These are phyloP conservation scores for Diaporthe vexans DNA, from an alignment of 2,329 filamentous ascomycete genomes.

Conservation along the genomic window DNA sequence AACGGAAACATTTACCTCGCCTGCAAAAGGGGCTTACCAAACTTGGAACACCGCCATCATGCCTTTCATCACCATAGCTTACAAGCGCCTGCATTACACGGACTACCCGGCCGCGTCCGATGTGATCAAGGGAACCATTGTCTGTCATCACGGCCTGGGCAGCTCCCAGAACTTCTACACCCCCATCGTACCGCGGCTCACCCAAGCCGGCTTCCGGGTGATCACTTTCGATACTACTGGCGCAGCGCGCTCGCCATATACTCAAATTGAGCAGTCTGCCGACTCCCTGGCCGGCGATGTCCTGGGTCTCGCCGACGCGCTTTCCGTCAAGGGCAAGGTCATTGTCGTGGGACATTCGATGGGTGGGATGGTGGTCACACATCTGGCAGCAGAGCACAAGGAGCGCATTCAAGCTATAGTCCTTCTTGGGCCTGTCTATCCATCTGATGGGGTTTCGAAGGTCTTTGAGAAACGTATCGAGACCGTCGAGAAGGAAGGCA, in stretches of 20 bases:
- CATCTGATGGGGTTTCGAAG: slow-evolving; percentile 55
- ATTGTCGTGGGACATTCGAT: slow-evolving; percentile 77
- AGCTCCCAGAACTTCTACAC: slow-evolving; percentile 38
- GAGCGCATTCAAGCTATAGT: slow-evolving; percentile 56
- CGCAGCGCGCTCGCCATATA: slow-evolving; percentile 33
- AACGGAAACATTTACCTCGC: not conserved
- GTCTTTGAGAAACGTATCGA: slow-evolving; percentile 37
- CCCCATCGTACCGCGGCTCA: slow-evolving; percentile 30
- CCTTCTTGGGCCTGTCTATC: slow-evolving; percentile 76
- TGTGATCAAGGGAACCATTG: slow-evolving; percentile 28
- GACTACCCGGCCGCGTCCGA: slow-evolving; percentile 31
- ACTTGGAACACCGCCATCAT: not conserved
- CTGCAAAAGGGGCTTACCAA: not conserved
- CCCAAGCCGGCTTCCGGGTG: slow-evolving; percentile 26
- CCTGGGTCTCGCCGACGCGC: slow-evolving; percentile 63
- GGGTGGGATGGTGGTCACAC: slow-evolving; percentile 75
- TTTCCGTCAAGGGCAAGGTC: slow-evolving; percentile 64
- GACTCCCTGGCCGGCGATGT: slow-evolving; percentile 64
- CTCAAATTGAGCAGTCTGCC: slow-evolving; percentile 35
- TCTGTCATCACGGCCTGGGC: slow-evolving; percentile 39
- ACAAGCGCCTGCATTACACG: slow-evolving; percentile 34
- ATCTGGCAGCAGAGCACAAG: slow-evolving; percentile 65
- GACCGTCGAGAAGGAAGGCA: slow-evolving; percentile 60
- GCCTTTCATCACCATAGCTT: slow-evolving; percentile 23
- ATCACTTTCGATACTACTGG: slow-evolving; percentile 32